A percentile compares a stretch with the other conserved stretches of the same genome.
Conservation (phyloP, 257 asterid species). For the Solanum pimpinellifolium region DNA sequence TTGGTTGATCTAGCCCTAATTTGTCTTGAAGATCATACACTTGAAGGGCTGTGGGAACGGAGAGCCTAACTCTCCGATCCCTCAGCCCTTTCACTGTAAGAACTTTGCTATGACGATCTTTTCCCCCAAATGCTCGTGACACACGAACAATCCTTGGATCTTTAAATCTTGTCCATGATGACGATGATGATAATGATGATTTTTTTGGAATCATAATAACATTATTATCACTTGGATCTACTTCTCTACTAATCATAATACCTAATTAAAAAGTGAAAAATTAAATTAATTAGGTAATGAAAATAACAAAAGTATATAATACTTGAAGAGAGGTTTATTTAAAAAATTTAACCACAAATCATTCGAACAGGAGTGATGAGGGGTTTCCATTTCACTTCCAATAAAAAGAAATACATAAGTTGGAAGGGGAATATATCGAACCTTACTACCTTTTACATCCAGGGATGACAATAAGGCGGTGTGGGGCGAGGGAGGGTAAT, state of each 20-base stretch:
- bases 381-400: too few relatives aligned
- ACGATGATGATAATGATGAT: background rate
- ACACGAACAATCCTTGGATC: constrained; percentile 61
- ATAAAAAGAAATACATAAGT: too few relatives aligned
- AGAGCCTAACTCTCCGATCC: constrained; percentile 63
- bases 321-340: too few relatives aligned
- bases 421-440: too few relatives aligned
- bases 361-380: too few relatives aligned
- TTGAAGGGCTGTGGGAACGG: constrained; percentile 62
- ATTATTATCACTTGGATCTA: background rate
- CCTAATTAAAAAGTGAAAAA: background rate
- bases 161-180: background rate
- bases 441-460: too few relatives aligned
- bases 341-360: rapidly evolving
- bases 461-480: too few relatives aligned
- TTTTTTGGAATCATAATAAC: background rate
- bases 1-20: constrained; percentile 70
- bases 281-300: background rate
- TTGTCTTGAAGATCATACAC: constrained; percentile 67
- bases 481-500: too few relatives aligned
- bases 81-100: constrained; percentile 56
- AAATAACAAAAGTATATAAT: background rate
- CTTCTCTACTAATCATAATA: background rate
- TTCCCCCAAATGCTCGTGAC: constrained; percentile 62
- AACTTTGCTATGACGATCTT: constrained; percentile 81